Conservation (phyloP, 2,329 filamentous ascomycete species). For the Hypoxylon sp. region DNA sequence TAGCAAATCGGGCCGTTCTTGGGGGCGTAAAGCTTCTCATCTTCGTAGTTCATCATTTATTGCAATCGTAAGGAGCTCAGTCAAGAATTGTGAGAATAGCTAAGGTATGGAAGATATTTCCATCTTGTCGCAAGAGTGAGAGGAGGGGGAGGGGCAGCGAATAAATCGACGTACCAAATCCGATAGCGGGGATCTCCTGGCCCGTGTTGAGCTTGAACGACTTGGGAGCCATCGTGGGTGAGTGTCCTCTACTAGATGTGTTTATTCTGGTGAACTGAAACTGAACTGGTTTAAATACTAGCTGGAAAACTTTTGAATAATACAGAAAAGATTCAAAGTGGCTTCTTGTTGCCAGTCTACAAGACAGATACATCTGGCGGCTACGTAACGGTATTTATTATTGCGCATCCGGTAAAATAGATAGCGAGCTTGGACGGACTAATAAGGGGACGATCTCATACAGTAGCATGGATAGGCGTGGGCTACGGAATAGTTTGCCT, state of each 20-base stretch:
- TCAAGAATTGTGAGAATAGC: neutral
- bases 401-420: conserved; percentile 42
- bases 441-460: conserved; percentile 18
- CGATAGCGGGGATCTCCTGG: conserved; percentile 72
- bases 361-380: conserved; percentile 9
- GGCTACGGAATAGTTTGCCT: conserved; percentile 16
- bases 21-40: neutral
- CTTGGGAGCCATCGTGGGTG: conserved; percentile 64
- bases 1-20: conserved; percentile 20
- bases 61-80: neutral
- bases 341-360: conserved; percentile 1
- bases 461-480: conserved; percentile 25
- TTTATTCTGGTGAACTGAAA: neutral
- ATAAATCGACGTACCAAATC: conserved; percentile 64
- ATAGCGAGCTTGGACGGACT: conserved; percentile 34
- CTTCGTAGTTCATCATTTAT: neutral
- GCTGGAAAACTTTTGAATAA: neutral
- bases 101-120: neutral
- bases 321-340: conserved; percentile 10
- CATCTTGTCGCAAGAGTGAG: neutral
- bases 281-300: neutral
- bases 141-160: conserved; percentile 29
- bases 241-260: neutral
- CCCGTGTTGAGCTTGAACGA: conserved; percentile 76
- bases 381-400: conserved; percentile 40